Evolutionary conservation across 306 rosid genomes (phyloP).

Genomic region (Oemleria cerasiformis): DNA sequence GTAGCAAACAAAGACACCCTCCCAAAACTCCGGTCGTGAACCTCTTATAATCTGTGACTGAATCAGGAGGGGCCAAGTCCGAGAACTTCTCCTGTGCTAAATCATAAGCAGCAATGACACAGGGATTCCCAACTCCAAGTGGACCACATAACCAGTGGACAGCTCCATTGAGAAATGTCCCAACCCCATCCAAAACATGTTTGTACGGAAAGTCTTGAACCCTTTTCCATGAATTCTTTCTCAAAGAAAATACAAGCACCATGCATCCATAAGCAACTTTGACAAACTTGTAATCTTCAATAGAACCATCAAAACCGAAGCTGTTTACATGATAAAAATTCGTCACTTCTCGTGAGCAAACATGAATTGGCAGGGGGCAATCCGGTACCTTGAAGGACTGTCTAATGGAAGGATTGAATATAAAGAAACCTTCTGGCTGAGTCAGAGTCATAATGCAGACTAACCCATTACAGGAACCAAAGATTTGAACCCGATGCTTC

Average conservation of each 20-base stretch:
- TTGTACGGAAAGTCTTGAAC: constrained; percentile 13
- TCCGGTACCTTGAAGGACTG: constrained; percentile 16
- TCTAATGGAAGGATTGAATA: constrained; percentile 7
- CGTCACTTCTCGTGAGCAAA: not conserved
- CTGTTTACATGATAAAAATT: not conserved
- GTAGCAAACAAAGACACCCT: constrained; percentile 15
- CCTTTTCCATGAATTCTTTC: constrained; percentile 8
- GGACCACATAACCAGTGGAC: constrained; percentile 14
- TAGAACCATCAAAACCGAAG: constrained; percentile 10
- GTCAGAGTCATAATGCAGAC: constrained; percentile 20
- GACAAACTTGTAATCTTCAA: constrained; percentile 11
- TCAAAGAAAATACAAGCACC: constrained; percentile 11
- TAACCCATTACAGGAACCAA: constrained; percentile 20
- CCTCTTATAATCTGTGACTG: not conserved
- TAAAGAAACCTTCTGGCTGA: constrained; percentile 1
- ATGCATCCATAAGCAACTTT: constrained; percentile 2
- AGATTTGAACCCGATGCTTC: not conserved
- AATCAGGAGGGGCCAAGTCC: constrained; percentile 9
- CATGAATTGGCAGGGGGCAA: constrained; percentile 6
- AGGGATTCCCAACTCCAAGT: not conserved
- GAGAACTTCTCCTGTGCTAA: constrained; percentile 14
- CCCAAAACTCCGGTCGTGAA: constrained; percentile 1
- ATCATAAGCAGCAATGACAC: constrained; percentile 13
- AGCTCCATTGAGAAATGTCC: constrained; percentile 9
- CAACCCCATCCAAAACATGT: not conserved